These are phyloP conservation scores for Fragilariopsis cylindrus DNA, from an alignment of 108 stramenopile genomes.

Conservation along the genomic window DNA sequence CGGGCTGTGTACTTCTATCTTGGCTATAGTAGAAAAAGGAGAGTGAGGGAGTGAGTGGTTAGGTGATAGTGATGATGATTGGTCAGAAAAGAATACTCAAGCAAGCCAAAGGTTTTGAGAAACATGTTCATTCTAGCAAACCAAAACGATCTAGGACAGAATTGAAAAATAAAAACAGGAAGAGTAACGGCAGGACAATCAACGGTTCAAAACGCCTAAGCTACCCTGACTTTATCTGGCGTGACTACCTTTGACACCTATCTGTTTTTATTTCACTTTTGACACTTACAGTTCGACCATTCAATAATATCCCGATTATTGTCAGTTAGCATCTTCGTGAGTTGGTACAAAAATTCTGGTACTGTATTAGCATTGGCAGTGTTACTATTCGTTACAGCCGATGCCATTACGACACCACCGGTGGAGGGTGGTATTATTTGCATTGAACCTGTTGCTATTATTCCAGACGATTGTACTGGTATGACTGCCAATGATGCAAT, in stretches of 20 bases:
- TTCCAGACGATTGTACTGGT: neutral
- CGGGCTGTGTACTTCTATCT: conserved; percentile 81
- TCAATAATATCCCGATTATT: conserved; percentile 79
- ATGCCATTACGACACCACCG: conserved; percentile 1
- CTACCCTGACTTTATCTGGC: neutral
- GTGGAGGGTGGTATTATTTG: conserved; percentile 13
- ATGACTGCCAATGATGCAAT: neutral
- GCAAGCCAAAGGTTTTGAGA: neutral
- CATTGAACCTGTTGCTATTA: neutral
- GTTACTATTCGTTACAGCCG: too few relatives aligned
- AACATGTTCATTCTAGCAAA: neutral
- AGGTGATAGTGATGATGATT: neutral
- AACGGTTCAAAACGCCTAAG: too few relatives aligned
- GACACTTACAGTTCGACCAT: conserved; percentile 62
- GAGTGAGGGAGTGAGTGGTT: neutral
- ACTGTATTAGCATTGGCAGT: conserved; percentile 30
- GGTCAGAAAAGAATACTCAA: neutral
- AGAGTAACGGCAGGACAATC: neutral
- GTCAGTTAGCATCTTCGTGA: conserved; percentile 89
- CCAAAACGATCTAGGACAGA: neutral
- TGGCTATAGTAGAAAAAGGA: conserved; percentile 27
- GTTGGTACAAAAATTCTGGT: conserved; percentile 84
- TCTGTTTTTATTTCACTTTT: neutral
- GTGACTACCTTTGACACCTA: neutral
- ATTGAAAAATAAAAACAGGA: neutral